Evolutionary conservation across 768 basidiomycete genomes (phyloP), one percentile per base, ranked within the genome.

Genomic region (Lanmaoa pseudosensibilis): DNA sequence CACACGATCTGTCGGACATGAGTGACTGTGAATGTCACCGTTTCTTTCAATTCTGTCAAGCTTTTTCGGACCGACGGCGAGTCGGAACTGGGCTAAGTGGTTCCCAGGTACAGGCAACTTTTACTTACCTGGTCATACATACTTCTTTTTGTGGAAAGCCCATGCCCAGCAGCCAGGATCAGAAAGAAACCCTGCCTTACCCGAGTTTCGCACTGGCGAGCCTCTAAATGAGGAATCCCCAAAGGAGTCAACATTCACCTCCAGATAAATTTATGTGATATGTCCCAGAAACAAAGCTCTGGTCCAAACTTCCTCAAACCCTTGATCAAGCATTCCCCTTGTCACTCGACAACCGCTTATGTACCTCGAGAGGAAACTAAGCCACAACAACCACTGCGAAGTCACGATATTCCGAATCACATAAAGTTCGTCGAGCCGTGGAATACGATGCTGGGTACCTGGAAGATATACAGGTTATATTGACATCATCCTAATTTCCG

Each of bases 401-500:
- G 27, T 30, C 27, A 30, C 7, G 27, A 30, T 32, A 12, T 11
- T 32, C 32, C 32, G 32, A 32, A 12, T 32, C 32, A 32, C 43
- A 21, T 44, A 50, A 30, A 39, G 40, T 19, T 19, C 19, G 50
- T 23, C 37, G 46, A 40, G 50, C 56, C 50, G 54, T 16, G 44
- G 5, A 30, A 30, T 30, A 30, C 8, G 27, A 30, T 18, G 23
- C 13, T 18, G 49, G 52, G 44, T 54, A 51, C 51, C 62, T 55
- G 46, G 53, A 50, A 38, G 55, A 46, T 36, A 52, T 44, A 41
- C 30, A 18, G 7, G 37, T 33, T 19, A 16, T 6, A 43, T 32
- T 41, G 47, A 60, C 50, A 63, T 53, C 41, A 58, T 63, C 36
- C 46, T 34, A 30, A 48, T 51, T 33, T 49, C 55, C 23, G 21